Evolutionary conservation across 192 early-diverging fungal genomes (phyloP).

Genomic region (Obelidium mucronatum): DNA sequence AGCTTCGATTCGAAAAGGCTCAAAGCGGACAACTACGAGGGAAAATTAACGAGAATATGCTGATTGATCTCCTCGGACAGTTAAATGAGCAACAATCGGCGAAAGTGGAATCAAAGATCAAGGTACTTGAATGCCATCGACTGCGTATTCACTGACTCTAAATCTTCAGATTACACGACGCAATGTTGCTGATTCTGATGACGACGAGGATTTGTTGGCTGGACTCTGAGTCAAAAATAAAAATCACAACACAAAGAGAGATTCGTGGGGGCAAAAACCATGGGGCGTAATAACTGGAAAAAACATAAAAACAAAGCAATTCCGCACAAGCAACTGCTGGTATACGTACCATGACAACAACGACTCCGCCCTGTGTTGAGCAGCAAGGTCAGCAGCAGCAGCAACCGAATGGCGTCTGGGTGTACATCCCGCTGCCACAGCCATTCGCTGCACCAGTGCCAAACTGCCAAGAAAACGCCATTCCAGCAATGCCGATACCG

Average conservation of each 20-base stretch:
- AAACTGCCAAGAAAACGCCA: too few relatives aligned
- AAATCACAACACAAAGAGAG: too few relatives aligned
- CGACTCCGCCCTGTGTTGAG: neutral
- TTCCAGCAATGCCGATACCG: neutral
- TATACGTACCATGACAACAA: neutral
- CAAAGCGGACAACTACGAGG: slow-evolving; percentile 80
- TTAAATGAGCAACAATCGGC: slow-evolving; percentile 72
- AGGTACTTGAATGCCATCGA: slow-evolving; percentile 56
- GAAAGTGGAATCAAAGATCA: slow-evolving; percentile 74
- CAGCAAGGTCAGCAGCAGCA: neutral
- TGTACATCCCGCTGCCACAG: slow-evolving; percentile 14
- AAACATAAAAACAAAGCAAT: neutral
- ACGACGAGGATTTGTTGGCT: slow-evolving; percentile 50
- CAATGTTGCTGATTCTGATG: slow-evolving; percentile 43
- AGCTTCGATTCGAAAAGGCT: slow-evolving; percentile 51
- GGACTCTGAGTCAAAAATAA: too few relatives aligned
- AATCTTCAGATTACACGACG: slow-evolving; percentile 40
- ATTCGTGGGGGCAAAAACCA: too few relatives aligned
- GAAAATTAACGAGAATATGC: slow-evolving; percentile 82
- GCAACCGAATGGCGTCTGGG: slow-evolving; percentile 16
- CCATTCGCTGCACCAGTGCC: too few relatives aligned
- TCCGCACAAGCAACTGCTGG: neutral
- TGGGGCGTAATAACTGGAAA: too few relatives aligned
- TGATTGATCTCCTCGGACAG: slow-evolving; percentile 86
- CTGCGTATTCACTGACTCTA: neutral